These are phyloP conservation scores for Metarhizium album DNA, from an alignment of 2,329 filamentous ascomycete genomes.

Conservation along the genomic window DNA sequence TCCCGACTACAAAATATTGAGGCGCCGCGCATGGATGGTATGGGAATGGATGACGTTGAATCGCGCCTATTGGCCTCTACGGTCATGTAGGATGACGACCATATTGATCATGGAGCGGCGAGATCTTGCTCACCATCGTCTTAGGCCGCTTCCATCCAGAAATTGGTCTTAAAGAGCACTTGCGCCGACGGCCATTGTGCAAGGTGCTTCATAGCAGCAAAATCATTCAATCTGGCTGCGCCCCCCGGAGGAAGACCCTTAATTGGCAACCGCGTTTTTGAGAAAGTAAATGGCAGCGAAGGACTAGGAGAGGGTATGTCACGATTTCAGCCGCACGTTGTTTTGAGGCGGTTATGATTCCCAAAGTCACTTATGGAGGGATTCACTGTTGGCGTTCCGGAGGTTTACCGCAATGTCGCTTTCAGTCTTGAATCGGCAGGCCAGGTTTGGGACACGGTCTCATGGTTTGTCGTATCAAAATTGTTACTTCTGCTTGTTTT, in stretches of 20 bases:
- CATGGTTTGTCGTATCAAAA: neutral
- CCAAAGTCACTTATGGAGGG: constrained; percentile 1
- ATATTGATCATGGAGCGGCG: neutral
- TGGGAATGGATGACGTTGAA: constrained; percentile 35
- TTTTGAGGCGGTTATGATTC: neutral
- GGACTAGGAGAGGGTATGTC: neutral
- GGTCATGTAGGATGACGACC: constrained; percentile 27
- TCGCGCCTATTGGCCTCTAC: constrained; percentile 31
- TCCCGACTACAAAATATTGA: constrained; percentile 31
- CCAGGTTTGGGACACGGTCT: neutral
- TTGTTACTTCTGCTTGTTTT: neutral
- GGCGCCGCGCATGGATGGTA: constrained; percentile 30
- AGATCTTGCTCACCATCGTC: neutral
- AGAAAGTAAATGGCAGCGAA: neutral
- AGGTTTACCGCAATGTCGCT: neutral
- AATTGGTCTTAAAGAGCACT: neutral
- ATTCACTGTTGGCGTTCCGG: constrained; percentile 3
- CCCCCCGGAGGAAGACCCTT: neutral
- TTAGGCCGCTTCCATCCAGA: neutral
- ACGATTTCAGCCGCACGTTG: neutral
- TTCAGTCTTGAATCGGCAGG: neutral
- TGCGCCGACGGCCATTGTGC: neutral
- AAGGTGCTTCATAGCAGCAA: neutral
- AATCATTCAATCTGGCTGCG: neutral
- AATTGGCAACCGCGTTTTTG: neutral